Conservation (phyloP, 768 basidiomycete genomes). For the Podaxis carcinomalis region DNA sequence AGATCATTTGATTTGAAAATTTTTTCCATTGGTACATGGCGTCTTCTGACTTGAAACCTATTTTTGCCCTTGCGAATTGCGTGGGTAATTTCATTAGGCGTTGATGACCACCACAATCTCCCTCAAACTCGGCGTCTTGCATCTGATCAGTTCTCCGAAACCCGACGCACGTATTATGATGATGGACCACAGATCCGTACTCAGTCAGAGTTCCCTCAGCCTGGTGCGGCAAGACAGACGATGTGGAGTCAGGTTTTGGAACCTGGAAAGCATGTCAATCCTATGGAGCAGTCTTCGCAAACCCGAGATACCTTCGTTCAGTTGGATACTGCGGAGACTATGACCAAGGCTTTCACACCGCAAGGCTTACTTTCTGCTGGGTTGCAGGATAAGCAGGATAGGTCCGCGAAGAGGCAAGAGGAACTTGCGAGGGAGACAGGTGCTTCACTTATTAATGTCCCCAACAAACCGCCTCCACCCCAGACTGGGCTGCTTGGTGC, state of each 20-base stretch:
- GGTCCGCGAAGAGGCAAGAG: constrained; percentile 94
- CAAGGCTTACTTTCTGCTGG: constrained; percentile 94
- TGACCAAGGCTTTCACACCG: constrained; percentile 93
- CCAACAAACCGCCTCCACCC: constrained; percentile 89
- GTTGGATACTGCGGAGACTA: constrained; percentile 66
- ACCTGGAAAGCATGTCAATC: constrained; percentile 34
- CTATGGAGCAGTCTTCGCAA: constrained; percentile 31
- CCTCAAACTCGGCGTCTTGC: constrained; percentile 38
- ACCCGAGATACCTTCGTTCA: constrained; percentile 65
- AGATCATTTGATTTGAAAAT: background rate
- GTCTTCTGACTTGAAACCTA: background rate
- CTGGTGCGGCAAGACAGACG: constrained; percentile 55
- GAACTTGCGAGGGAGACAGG: constrained; percentile 90
- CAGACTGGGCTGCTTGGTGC: constrained; percentile 95
- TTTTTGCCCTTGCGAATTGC: background rate
- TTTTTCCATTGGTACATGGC: background rate
- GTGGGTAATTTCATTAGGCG: constrained; percentile 22
- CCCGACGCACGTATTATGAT: constrained; percentile 54
- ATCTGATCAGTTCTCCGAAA: constrained; percentile 52
- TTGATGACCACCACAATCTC: constrained; percentile 41
- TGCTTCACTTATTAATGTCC: constrained; percentile 92
- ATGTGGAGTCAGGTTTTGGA: constrained; percentile 92
- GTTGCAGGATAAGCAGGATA: constrained; percentile 91
- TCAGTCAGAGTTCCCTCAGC: constrained; percentile 52
- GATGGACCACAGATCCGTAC: constrained; percentile 47